Base-by-base conservation (phyloP, 176 grass and related monocot genomes). In the Areca catechu region DNA sequence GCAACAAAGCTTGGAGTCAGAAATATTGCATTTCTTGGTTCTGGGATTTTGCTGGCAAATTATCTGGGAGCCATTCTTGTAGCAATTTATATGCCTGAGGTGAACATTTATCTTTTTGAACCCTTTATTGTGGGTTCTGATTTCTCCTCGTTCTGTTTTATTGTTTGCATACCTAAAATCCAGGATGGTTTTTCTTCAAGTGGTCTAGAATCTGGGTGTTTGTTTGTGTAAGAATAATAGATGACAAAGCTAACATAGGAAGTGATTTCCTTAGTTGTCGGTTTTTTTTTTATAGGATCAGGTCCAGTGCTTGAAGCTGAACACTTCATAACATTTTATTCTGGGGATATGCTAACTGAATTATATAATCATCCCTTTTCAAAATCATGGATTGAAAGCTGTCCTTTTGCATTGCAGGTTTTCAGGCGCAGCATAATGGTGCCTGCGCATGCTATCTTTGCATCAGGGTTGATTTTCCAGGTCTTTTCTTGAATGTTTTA, bases 1-100 rank as follows among this genome's bases (percentile, higher is more conserved):
- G 87, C 84, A 16, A 98, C 93, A 60, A 98, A 88, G 25, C 93
- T 98, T 77, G 91, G 93, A 82, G 93, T 97, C 65, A 97, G 93
- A 70, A 97, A 97, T 49, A 97, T 97, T 54, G 83, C 87, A 20
- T 91, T 91, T 48, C 83, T 97, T 83, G 93, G 93, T 55, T 88
- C 87, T 47, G 84, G 83, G 64, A 82, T 92, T 70, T 63, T 97
- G 57, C n/a, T 91, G 61, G 72, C 73, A 67, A 97, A 97, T 64
- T 97, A 97, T 82, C 7, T 91, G 72, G 73, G 68, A 65, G 93
- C 93, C 76, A 85, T 92, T 89, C 25, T 18, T 76, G 76, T 80
- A 51, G 87, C 93, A 68, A 77, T 89, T 75, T 65, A 58, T 67
- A 80, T 98, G 84, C 93, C 87, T 78, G 81, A 92, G 87, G 93